Conservation (phyloP, 2,329 filamentous ascomycete species). For the Pleoardoris graminearum region DNA sequence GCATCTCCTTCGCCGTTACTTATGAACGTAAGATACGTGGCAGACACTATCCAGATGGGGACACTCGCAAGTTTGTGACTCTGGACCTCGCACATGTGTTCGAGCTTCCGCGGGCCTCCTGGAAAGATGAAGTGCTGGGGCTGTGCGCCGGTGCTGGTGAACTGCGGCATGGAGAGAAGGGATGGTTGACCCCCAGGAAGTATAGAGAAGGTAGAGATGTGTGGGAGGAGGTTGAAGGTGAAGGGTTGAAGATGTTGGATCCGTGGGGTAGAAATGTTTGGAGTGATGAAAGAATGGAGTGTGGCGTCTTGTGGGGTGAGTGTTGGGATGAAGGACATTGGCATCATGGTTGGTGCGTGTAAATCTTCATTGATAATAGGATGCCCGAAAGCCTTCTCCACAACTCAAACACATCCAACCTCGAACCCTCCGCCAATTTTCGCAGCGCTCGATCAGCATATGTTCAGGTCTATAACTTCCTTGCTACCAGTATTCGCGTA, state of each 20-base stretch:
- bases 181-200: not conserved
- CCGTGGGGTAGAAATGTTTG: not conserved
- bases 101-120: not conserved
- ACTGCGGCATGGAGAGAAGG: not conserved
- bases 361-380: no score
- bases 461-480: no score
- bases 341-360: not conserved
- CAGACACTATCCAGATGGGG: no score
- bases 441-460: no score
- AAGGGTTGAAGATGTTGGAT: not conserved
- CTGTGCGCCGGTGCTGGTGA: not conserved
- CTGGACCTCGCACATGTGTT: not conserved
- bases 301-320: not conserved
- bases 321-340: not conserved
- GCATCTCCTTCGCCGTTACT: not conserved
- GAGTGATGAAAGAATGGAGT: not conserved
- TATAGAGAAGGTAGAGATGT: not conserved
- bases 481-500: no score
- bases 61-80: no score
- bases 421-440: no score
- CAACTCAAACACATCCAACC: no score
- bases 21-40: not conserved
- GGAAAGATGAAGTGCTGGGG: not conserved
- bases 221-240: not conserved
- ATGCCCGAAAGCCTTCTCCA: no score